These are phyloP conservation scores for Xylariaceae sp. DNA, from an alignment of 2,329 filamentous ascomycete genomes.

Conservation along the genomic window DNA sequence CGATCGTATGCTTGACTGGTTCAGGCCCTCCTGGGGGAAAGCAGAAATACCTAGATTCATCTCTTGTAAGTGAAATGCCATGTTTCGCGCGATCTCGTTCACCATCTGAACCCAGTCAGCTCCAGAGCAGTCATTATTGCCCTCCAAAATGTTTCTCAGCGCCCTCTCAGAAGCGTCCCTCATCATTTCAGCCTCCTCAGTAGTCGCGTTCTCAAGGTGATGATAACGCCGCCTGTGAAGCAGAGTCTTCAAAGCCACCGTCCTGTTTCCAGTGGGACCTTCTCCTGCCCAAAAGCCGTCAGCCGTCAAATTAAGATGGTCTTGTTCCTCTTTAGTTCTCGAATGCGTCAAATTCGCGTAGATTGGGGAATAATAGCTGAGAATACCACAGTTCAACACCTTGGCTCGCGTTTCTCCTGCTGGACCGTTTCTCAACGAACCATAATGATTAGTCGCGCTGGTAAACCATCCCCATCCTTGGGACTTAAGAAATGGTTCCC, in stretches of 20 bases:
- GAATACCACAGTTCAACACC: slow-evolving; percentile 45
- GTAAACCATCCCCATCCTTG: slow-evolving; percentile 50
- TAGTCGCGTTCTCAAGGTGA: slow-evolving; percentile 37
- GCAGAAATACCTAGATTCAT: slow-evolving; percentile 35
- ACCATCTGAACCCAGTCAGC: slow-evolving; percentile 49
- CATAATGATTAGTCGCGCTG: slow-evolving; percentile 48
- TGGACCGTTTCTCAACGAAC: slow-evolving; percentile 40
- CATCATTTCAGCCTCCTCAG: slow-evolving; percentile 40
- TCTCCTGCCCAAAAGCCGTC: slow-evolving; percentile 43
- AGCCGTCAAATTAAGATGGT: slow-evolving; percentile 45
- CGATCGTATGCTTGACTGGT: slow-evolving; percentile 29
- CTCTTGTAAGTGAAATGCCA: slow-evolving; percentile 38
- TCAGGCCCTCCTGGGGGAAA: slow-evolving; percentile 19
- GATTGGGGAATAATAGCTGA: slow-evolving; percentile 48
- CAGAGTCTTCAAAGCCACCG: slow-evolving; percentile 37
- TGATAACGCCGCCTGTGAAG: slow-evolving; percentile 43
- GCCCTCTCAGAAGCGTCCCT: slow-evolving; percentile 36
- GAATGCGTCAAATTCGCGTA: slow-evolving; percentile 37
- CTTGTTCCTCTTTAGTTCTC: slow-evolving; percentile 40
- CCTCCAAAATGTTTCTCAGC: slow-evolving; percentile 31
- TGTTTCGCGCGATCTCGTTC: slow-evolving; percentile 46
- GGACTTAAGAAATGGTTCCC: slow-evolving; percentile 45
- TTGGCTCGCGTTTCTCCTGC: slow-evolving; percentile 48
- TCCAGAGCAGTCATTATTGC: slow-evolving; percentile 39
- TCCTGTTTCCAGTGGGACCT: slow-evolving; percentile 28